Evolutionary conservation across 306 rosid genomes (phyloP), one percentile per base, ranked within the genome.

Genomic region (Heteromeles arbutifolia): DNA sequence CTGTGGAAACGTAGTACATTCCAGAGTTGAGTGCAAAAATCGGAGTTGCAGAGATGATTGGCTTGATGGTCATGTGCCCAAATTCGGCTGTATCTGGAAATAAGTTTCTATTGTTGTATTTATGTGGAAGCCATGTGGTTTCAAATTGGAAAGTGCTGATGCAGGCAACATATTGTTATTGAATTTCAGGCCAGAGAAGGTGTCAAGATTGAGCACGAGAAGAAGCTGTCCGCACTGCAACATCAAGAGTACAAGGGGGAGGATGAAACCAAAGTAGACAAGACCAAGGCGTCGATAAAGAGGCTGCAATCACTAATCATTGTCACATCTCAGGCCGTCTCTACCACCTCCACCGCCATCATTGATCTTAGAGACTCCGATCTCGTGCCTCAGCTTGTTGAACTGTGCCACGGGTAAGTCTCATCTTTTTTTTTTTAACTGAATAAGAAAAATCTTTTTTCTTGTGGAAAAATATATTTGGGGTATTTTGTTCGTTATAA

Each of bases 241-340:
- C 86, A 85, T 82, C 98, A 92, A 85, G 99, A 96, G 81, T 90
- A 86, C 93, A 96, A 89, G 82, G 97, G 98, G 65, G 97, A 88
- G 70, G 97, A 92, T 65, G 97, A 90, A 82, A 84, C 87, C 65
- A 92, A 96, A 91, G 75, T 92, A 75, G 86, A 88, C 87, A 92
- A 92, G 88, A 96, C 99, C 76, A 96, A 96, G 90, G 66, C 96
- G 43, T 83, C 98, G 65, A 90, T 96, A 83, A 87, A 84, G 69
- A 92, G 84, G 87, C 82, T 96, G 79, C 98, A 96, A 73, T 92
- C 98, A 8, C 88, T 96, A 26, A 92, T 92, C 69, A 61, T 83
- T 79, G 99, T 96, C 79, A 90, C 98, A 37, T 96, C 99, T 73
- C 97, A 96, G 83, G 99, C 99, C 5, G 99, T 96, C 78, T 82